These are phyloP conservation scores for Cucurbita ficifolia DNA, from an alignment of 306 rosid genomes.

Conservation along the genomic window DNA sequence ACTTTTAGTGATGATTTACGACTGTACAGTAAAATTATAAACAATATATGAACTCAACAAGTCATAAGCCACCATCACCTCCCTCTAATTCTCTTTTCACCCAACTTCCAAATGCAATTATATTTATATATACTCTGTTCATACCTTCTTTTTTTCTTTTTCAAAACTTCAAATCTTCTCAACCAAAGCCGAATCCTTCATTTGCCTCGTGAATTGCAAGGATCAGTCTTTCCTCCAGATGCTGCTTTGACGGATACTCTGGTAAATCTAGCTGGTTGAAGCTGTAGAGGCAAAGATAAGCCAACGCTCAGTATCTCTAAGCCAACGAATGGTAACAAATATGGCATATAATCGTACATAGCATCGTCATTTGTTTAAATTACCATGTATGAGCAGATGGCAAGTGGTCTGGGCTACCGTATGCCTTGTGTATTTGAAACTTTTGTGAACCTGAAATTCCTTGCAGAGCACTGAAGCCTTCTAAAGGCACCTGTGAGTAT, in stretches of 20 bases:
- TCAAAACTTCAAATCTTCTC: slow-evolving; percentile 5
- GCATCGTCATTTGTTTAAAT: too few relatives aligned
- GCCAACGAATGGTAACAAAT: not conserved
- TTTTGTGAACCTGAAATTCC: slow-evolving; percentile 97
- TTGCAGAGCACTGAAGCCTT: slow-evolving; percentile 97
- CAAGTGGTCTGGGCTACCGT: slow-evolving; percentile 89
- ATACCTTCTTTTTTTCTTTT: slow-evolving; percentile 9
- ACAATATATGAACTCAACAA: slow-evolving; percentile 25
- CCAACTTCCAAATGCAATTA: slow-evolving; percentile 20
- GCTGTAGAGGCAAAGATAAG: slow-evolving; percentile 31
- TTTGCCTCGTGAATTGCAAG: slow-evolving; percentile 90
- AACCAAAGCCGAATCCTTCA: slow-evolving; percentile 98
- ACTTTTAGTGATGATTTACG: slow-evolving; percentile 41
- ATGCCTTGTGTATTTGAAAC: slow-evolving; percentile 98
- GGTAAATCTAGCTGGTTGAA: slow-evolving; percentile 96
- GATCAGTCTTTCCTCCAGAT: slow-evolving; percentile 76
- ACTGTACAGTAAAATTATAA: slow-evolving; percentile 65
- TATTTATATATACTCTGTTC: slow-evolving; percentile 21
- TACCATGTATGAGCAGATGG: slow-evolving; percentile 99
- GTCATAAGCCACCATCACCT: slow-evolving; percentile 27
- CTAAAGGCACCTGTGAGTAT: slow-evolving; percentile 80
- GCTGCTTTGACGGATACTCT: slow-evolving; percentile 85
- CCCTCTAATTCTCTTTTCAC: slow-evolving; percentile 29
- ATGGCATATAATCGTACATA: not conserved
- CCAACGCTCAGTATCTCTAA: not conserved